Conservation (phyloP, 441 rosid species). For the Gossypium laxum region DNA sequence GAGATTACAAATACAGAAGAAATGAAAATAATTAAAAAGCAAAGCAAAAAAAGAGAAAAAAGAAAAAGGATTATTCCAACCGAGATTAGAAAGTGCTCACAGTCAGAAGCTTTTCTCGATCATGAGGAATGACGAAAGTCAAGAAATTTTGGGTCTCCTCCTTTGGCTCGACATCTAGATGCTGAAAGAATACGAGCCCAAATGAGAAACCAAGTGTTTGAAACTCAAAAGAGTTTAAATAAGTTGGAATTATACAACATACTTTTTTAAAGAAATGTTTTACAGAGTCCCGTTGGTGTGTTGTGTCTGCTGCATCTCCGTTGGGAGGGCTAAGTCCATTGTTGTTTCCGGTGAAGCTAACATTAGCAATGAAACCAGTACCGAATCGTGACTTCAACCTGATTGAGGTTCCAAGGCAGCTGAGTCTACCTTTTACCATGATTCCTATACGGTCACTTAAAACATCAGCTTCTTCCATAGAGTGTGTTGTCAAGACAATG, state of each 20-base stretch:
- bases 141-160: slow-evolving; percentile 69
- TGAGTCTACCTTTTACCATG: slow-evolving; percentile 92
- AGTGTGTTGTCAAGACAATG: slow-evolving; percentile 80
- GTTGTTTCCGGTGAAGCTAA: slow-evolving; percentile 53
- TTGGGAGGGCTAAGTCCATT: slow-evolving; percentile 28
- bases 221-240: slow-evolving; percentile 2
- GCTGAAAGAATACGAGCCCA: slow-evolving; percentile 30
- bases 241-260: slow-evolving; percentile 15
- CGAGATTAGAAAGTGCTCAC: slow-evolving; percentile 27
- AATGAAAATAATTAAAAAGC: not conserved
- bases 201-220: slow-evolving; percentile 18
- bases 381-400: slow-evolving; percentile 78
- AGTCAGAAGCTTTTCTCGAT: slow-evolving; percentile 50
- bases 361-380: slow-evolving; percentile 65
- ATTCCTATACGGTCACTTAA: slow-evolving; percentile 82
- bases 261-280: slow-evolving; percentile 66
- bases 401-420: slow-evolving; percentile 76
- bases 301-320: slow-evolving; percentile 17
- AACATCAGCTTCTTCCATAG: slow-evolving; percentile 92
- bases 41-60: not conserved
- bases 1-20: slow-evolving; percentile 6
- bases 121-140: slow-evolving; percentile 77
- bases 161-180: slow-evolving; percentile 44
- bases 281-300: slow-evolving; percentile 35
- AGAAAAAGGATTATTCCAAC: not conserved